Evolutionary conservation across 2,329 filamentous ascomycete species (phyloP).

Genomic region (Aspergillus sclerotialis): DNA sequence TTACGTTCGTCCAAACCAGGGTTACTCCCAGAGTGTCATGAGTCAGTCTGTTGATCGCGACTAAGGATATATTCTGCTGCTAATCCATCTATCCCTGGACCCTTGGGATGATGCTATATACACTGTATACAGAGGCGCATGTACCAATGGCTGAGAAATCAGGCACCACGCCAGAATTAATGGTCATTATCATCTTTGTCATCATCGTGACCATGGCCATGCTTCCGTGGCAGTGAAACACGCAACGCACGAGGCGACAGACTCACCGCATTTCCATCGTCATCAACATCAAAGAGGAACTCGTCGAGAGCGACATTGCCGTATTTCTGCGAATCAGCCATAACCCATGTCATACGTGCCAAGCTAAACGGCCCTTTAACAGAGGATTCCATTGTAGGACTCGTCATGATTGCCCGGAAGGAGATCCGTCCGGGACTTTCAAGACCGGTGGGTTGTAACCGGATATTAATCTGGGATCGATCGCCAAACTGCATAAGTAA

Average conservation of each 20-base stretch:
- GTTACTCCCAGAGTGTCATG: no score
- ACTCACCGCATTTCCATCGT: conserved; percentile 7
- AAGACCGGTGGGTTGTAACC: conserved; percentile 18
- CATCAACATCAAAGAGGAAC: conserved; percentile 13
- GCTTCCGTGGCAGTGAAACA: neutral
- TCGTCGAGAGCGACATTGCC: conserved; percentile 14
- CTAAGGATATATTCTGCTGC: no score
- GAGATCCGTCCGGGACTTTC: conserved; percentile 6
- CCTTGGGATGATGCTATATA: no score
- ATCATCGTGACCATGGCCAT: neutral
- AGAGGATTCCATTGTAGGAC: neutral
- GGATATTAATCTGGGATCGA: conserved; percentile 9
- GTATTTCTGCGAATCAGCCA: conserved; percentile 11
- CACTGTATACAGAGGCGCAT: no score
- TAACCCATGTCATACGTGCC: conserved; percentile 11
- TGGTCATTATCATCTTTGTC: no score
- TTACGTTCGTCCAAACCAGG: no score
- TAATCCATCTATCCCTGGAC: no score
- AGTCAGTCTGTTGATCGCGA: no score
- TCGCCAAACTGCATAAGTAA: conserved; percentile 3
- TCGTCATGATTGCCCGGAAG: conserved; percentile 13
- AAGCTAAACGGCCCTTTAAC: conserved; percentile 9
- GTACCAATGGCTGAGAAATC: no score
- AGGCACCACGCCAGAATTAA: no score
- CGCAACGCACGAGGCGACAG: conserved; percentile 11